Conservation (phyloP, 2,329 filamentous ascomycete genomes). For the Alternaria arborescens region DNA sequence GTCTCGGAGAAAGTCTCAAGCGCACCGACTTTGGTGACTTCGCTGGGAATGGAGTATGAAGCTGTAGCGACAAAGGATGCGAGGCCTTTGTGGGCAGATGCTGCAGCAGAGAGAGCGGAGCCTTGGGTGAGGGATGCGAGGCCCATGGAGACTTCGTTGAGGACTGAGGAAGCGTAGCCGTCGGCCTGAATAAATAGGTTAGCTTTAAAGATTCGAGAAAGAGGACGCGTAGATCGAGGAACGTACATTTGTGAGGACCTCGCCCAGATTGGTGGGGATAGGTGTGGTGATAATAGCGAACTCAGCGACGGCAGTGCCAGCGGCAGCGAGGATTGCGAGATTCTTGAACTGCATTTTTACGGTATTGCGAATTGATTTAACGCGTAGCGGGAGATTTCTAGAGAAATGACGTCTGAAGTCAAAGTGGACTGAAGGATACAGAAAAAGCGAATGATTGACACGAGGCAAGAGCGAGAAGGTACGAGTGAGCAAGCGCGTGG, state of each 20-base stretch:
- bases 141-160: conserved; percentile 19
- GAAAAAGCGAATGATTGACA: background rate
- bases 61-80: conserved; percentile 34
- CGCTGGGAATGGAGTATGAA: conserved; percentile 23
- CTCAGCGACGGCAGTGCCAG: conserved; percentile 29
- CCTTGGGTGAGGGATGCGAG: conserved; percentile 25
- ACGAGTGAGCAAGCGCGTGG: background rate
- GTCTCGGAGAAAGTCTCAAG: conserved; percentile 27
- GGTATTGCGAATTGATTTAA: background rate
- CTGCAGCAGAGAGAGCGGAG: conserved; percentile 21
- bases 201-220: background rate
- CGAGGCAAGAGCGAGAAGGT: background rate
- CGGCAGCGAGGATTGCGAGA: conserved; percentile 25
- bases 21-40: conserved; percentile 23
- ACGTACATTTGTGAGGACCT: conserved; percentile 28
- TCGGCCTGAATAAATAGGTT: conserved; percentile 10
- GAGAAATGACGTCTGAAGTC: conserved; percentile 1
- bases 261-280: conserved; percentile 23
- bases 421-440: background rate
- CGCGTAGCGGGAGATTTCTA: background rate
- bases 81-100: conserved; percentile 29
- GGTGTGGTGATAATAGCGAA: conserved; percentile 32
- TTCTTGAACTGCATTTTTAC: conserved; percentile 31
- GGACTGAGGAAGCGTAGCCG: conserved; percentile 26
- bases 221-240: background rate